These are phyloP conservation scores for Pythium grandisporangium DNA, from an alignment of 352 stramenopile genomes.

Conservation along the genomic window DNA sequence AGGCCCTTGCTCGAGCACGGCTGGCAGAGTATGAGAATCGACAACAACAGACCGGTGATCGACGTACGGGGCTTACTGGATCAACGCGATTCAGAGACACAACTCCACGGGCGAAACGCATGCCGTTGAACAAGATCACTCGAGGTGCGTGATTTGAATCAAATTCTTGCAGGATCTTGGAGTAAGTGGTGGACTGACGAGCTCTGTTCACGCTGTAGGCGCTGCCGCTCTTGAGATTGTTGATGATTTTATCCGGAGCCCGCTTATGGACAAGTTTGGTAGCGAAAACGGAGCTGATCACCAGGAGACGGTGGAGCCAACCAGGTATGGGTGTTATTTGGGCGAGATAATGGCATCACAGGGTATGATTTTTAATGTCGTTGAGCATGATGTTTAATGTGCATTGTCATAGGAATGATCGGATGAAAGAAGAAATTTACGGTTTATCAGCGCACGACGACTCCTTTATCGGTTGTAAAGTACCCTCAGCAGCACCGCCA, in stretches of 20 bases:
- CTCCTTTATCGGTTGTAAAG: constrained; percentile 42
- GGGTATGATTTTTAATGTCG: too few relatives aligned
- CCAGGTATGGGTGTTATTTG: neutral
- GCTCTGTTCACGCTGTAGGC: constrained; percentile 14
- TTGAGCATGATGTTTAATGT: too few relatives aligned
- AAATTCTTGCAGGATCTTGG: too few relatives aligned
- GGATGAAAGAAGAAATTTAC: constrained; percentile 57
- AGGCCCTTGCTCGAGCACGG: constrained; percentile 40
- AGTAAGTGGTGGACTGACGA: neutral
- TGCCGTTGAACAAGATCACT: constrained; percentile 42
- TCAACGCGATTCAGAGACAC: too few relatives aligned
- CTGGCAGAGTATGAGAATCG: constrained; percentile 51
- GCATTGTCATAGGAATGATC: constrained; percentile 18
- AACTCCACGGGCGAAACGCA: constrained; percentile 16
- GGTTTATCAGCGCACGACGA: constrained; percentile 27
- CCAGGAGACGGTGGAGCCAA: neutral
- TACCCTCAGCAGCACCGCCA: constrained; percentile 4
- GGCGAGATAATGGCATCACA: too few relatives aligned
- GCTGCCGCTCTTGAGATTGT: constrained; percentile 75
- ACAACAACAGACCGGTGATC: constrained; percentile 9
- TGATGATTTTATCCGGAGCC: constrained; percentile 67
- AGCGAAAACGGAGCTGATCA: too few relatives aligned
- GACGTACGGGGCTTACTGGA: too few relatives aligned
- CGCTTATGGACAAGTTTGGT: constrained; percentile 60
- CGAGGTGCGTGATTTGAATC: too few relatives aligned